A percentile compares a stretch with the other conserved stretches of the same genome.
Conservation (phyloP, 148 eudicot species). For the Amaranthus palmeri region DNA sequence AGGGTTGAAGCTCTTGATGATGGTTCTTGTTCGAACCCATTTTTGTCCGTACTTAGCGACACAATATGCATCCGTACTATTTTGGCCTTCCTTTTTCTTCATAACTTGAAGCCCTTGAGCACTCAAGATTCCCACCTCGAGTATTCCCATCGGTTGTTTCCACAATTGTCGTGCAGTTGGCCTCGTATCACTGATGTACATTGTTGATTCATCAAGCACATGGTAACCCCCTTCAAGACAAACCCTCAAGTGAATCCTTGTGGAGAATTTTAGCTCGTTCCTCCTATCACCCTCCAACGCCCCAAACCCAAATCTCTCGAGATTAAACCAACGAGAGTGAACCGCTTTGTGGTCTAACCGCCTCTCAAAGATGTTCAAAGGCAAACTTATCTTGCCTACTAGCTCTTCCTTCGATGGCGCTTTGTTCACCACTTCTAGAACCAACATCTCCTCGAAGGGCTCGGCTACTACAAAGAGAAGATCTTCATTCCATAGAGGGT, state of each 20-base stretch:
- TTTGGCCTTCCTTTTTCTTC: constrained; percentile 33
- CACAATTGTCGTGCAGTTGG: constrained; percentile 42
- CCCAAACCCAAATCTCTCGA: constrained; percentile 37
- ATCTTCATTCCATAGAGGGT: constrained; percentile 44
- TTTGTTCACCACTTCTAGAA: constrained; percentile 34
- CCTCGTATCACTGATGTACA: constrained; percentile 45
- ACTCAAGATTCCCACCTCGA: constrained; percentile 38
- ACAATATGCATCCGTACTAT: constrained; percentile 32
- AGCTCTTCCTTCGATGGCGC: constrained; percentile 35
- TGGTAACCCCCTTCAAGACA: constrained; percentile 48
- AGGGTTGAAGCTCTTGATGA: constrained; percentile 30
- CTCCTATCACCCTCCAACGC: constrained; percentile 34
- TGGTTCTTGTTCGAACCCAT: constrained; percentile 42
- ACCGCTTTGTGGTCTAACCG: constrained; percentile 36
- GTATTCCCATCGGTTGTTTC: constrained; percentile 41
- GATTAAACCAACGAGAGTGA: constrained; percentile 42
- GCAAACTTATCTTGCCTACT: constrained; percentile 36
- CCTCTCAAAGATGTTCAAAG: constrained; percentile 30
- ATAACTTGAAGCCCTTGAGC: constrained; percentile 38
- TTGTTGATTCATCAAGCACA: constrained; percentile 44
- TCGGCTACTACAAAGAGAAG: constrained; percentile 42
- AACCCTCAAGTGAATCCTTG: constrained; percentile 33
- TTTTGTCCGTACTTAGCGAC: constrained; percentile 34
- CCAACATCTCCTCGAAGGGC: constrained; percentile 37
- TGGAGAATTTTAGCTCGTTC: constrained; percentile 39